Base-by-base conservation (phyloP, 2,329 filamentous ascomycete genomes). In the Leptoxyphium fumago region DNA sequence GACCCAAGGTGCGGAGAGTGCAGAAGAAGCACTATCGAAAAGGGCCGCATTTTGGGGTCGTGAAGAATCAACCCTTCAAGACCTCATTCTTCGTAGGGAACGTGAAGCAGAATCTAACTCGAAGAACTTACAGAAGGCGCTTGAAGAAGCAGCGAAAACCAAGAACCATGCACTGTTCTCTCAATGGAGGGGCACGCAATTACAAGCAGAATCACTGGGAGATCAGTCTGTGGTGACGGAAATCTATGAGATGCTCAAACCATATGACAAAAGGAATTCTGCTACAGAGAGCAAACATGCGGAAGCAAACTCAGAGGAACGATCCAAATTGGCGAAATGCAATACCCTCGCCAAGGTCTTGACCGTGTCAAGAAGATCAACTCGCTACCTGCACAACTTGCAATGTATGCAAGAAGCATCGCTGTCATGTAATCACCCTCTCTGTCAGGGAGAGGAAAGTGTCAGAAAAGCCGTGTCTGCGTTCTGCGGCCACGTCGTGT, bases 21-120 rank as follows among this genome's bases (percentile, higher is more conserved):
- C 69, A 0, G 71, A 76, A 51, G 72, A 75, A 47, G 72, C 72
- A 0, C 57, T 78, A n/a, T 54, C 74, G 0, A 74, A 70, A 40
- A 48, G 54, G 52, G 69, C 49, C 56, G 64, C 51, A 58, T 65
- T 38, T 57, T 46, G 46, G 9, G 46, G 49, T 17, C 47, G 47
- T 15, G 38, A 45, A 3, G 30, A 36, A 2, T 32, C 15, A 36
- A 36, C 11, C 32, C 32, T 56, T 10, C 39, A 52, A 10, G 42
- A 44, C 10, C 39, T 51, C 14, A 44, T 51, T 3, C 5, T 40
- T 0, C 29, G 38, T 13, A 50, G 54, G 7, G 30, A 47, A 13
- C 11, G 29, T 1, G 47, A 55, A 14, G 42, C 46, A 3, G 38
- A 43, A 40, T 40, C 38, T 13, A 36, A 36, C 13, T 13, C 32